Conservation (phyloP, 2,329 filamentous ascomycete genomes). For the Aspergillus vadensis region DNA sequence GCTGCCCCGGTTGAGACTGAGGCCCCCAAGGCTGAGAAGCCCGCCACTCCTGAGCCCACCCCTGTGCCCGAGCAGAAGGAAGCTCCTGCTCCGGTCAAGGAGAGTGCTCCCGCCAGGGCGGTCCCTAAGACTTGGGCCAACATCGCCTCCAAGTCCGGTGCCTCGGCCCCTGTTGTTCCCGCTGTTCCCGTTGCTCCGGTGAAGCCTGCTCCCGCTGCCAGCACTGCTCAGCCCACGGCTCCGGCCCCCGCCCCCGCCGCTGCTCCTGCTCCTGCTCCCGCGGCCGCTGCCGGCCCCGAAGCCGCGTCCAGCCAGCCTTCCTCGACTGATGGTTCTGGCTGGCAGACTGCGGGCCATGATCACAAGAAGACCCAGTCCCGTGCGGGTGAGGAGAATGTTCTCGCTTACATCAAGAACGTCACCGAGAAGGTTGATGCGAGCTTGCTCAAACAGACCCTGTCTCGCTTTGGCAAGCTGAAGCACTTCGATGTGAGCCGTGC, state of each 20-base stretch:
- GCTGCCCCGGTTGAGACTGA: slow-evolving; percentile 44
- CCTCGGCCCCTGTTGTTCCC: slow-evolving; percentile 39
- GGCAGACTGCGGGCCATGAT: slow-evolving; percentile 79
- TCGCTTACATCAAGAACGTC: slow-evolving; percentile 95
- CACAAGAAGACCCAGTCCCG: slow-evolving; percentile 84
- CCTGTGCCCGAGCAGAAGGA: slow-evolving; percentile 53
- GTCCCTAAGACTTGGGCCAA: slow-evolving; percentile 65
- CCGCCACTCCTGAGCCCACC: slow-evolving; percentile 63
- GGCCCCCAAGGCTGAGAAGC: slow-evolving; percentile 60
- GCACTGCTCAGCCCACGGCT: slow-evolving; percentile 40
- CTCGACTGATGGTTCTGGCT: slow-evolving; percentile 66
- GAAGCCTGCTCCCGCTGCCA: slow-evolving; percentile 37
- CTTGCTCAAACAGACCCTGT: slow-evolving; percentile 69
- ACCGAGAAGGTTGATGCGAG: slow-evolving; percentile 80
- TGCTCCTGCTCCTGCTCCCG: slow-evolving; percentile 33
- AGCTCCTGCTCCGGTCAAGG: slow-evolving; percentile 56
- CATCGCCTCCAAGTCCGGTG: slow-evolving; percentile 55
- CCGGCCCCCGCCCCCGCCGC: slow-evolving; percentile 35
- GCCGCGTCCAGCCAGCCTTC: slow-evolving; percentile 76
- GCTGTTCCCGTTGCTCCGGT: slow-evolving; percentile 36
- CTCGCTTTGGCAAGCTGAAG: slow-evolving; percentile 66
- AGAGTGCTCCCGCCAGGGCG: slow-evolving; percentile 52
- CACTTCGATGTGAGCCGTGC: slow-evolving; percentile 66
- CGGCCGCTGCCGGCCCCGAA: slow-evolving; percentile 53
- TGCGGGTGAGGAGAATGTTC: slow-evolving; percentile 67